Evolutionary conservation across 176 grass and related monocot species (phyloP), one percentile per base, ranked within the genome.

Genomic region (Eleusine coracana): DNA sequence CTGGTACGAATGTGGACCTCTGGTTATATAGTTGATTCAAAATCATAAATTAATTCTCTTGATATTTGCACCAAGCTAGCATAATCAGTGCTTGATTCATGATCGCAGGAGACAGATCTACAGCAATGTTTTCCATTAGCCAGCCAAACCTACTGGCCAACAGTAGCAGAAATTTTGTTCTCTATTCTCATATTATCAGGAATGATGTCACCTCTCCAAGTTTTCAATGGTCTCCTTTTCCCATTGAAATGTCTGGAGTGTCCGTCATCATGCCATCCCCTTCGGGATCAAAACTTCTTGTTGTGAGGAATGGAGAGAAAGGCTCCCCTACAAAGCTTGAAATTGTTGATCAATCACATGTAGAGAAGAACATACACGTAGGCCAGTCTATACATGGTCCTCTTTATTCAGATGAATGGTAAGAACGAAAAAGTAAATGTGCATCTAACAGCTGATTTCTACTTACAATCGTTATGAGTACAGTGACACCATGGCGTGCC

Each of bases 151-250:
- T 91, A 72, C 70, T 85, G 73, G 84, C 89, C 3, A 91, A 94
- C 81, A 89, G 81, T 4, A 89, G 28, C 56, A 91, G 78, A 55
- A 87, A 74, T 69, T 82, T 67, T 74, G 52, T 87, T 75, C 7
- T 91, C 54, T 85, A 86, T 82, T 87, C 84, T 70, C 87, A 89
- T 50, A 87, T 91, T 82, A 64, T 74, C 25, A 83, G 72, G 77
- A 49, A 11, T 76, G 67, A 51, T 71, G 74, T 82, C 58, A 65
- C 14, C 52, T 68, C 77, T 41, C 60, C 69, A 13, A 78, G 85
- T 58, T 89, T 91, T 21, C 81, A 87, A 50, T 94, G 92, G 92
- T 87, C 89, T 87, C 87, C 92, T 68, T 91, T 91, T 55, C 92
- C 92, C 51, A 74, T 72, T 75, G 89, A 91, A 84, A 94, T 89